Evolutionary conservation across 1,139 yeast genomes (phyloP), one percentile per base, ranked within the genome.

Genomic region (Magnusiomyces suaveolens): DNA sequence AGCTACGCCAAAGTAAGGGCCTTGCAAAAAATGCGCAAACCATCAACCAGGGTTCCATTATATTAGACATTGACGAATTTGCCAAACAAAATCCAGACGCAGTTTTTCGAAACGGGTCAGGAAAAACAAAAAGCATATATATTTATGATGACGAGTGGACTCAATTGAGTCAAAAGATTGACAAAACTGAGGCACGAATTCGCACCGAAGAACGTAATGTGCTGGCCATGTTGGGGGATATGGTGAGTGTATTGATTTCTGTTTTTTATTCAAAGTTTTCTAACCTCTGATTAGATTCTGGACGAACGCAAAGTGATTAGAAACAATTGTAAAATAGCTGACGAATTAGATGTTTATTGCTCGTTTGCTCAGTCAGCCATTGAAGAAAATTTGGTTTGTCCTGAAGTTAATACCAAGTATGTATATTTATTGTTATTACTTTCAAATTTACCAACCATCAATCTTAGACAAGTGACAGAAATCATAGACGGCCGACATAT

Each of bases 331-430:
- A 63, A 72, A 53, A 63, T 75, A 50, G 71, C 83, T 26, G 96
- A 89, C 60, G 78, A 77, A 56, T 65, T 90, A 6, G 98, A 92
- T 67, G 82, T 85, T 0, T 74, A 86, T 0, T 69, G 81, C 8
- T 84, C 95, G 0, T 87, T 92, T 68, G 83, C 96, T 0, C 69
- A 72, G 0, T 67, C 90, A 3, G 84, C 97, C 0, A 67, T 70
- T 25, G 95, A 87, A 60, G 77, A 78, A 55, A 71, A 78, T 32
- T 73, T 89, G 54, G 80, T 77, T 0, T 72, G 88, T 53, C 98
- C 98, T 0, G 71, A 64, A n/a, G 69, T 90, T 44, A 77, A 48
- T 36, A 23, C 44, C 1, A 21, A n/a, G 44, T 41, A 21, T 4
- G 44, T 41, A n/a, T 41, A 20, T 41, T 41, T 41, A 4, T 20